A percentile compares a stretch with the other conserved stretches of the same genome.
Conservation (phyloP, 2,329 filamentous ascomycete genomes). For the Penicillium sp. region DNA sequence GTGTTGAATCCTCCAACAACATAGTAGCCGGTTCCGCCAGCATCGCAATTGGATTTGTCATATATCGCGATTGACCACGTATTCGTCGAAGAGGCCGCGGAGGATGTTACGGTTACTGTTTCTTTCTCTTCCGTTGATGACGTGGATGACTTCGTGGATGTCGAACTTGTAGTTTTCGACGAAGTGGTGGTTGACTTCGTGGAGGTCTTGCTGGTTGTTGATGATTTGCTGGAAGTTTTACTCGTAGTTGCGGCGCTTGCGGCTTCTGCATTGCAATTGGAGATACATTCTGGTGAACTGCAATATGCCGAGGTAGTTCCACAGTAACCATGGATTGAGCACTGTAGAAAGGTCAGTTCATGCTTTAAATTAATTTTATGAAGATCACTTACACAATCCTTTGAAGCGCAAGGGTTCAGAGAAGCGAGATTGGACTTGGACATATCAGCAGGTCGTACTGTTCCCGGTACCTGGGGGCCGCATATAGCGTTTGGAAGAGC, state of each 20-base stretch:
- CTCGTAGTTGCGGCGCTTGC: background rate
- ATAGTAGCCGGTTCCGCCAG: slow-evolving; percentile 12
- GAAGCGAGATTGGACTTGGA: background rate
- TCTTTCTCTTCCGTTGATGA: background rate
- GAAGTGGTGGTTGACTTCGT: background rate
- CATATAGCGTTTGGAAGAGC: slow-evolving; percentile 43
- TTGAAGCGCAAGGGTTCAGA: background rate
- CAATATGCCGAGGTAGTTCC: background rate
- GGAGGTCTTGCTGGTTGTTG: background rate
- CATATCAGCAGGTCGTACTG: slow-evolving; percentile 25
- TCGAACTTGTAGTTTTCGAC: background rate
- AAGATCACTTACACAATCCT: background rate
- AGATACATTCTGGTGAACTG: background rate
- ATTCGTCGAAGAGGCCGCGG: background rate
- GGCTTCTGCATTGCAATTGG: background rate
- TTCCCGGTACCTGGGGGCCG: slow-evolving; percentile 48
- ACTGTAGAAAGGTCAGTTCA: background rate
- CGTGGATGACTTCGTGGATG: background rate
- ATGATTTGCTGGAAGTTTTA: background rate
- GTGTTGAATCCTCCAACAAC: slow-evolving; percentile 6
- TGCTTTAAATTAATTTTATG: background rate
- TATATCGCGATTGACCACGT: slow-evolving; percentile 12
- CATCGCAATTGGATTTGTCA: slow-evolving; percentile 2
- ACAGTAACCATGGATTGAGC: background rate
- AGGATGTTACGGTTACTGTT: background rate